These are phyloP conservation scores for Epithele typhae DNA, from an alignment of 768 basidiomycete genomes.

Conservation along the genomic window DNA sequence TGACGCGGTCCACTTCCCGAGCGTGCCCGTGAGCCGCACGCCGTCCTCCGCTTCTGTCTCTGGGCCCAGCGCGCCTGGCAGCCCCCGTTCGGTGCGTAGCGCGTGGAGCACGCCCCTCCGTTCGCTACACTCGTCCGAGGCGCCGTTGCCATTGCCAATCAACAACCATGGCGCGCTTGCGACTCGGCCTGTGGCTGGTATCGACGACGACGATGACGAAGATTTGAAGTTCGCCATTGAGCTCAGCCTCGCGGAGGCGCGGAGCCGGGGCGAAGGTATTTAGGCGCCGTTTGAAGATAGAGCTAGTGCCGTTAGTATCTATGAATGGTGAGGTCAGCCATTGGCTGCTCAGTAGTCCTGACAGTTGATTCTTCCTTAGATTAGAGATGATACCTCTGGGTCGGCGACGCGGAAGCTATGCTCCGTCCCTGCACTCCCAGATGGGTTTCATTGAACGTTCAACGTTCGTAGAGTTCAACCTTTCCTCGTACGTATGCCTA, in stretches of 20 bases:
- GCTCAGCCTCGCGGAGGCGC: constrained; percentile 68
- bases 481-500: too few species aligned
- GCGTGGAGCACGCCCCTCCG: constrained; percentile 31
- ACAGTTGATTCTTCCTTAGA: too few species aligned
- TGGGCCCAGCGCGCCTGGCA: constrained; percentile 15
- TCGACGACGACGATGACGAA: constrained; percentile 49
- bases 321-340: too few species aligned
- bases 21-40: constrained; percentile 30
- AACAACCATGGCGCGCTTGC: too few species aligned
- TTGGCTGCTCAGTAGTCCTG: too few species aligned
- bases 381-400: too few species aligned
- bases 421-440: too few species aligned
- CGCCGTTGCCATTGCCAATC: constrained; percentile 16
- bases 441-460: too few species aligned
- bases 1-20: constrained; percentile 30
- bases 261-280: constrained; percentile 27
- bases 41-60: constrained; percentile 22
- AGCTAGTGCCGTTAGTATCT: too few species aligned
- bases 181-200: background rate
- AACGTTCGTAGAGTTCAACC: too few species aligned
- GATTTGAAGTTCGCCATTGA: constrained; percentile 64
- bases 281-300: constrained; percentile 1
- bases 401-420: too few species aligned
- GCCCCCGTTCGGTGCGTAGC: constrained; percentile 19
- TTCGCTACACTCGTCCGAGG: constrained; percentile 17